These are phyloP conservation scores for Myriosclerotinia duriaeana DNA, from an alignment of 2,329 filamentous ascomycete species.

Conservation along the genomic window DNA sequence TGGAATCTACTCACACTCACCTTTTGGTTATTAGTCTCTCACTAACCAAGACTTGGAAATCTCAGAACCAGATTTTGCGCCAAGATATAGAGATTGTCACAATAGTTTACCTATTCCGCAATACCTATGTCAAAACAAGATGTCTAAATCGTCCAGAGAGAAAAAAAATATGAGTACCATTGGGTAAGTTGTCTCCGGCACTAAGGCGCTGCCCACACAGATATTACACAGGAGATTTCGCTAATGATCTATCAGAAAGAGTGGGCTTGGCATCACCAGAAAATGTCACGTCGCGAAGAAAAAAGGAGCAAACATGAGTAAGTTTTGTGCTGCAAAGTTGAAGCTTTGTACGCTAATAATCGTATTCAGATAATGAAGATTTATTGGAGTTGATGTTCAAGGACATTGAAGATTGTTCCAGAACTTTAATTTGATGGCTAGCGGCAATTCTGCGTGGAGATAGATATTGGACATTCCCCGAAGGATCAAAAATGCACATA, in stretches of 20 bases:
- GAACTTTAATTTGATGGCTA: background rate
- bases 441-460: background rate
- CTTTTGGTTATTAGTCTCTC: background rate
- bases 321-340: background rate
- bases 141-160: background rate
- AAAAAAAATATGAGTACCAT: background rate
- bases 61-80: background rate
- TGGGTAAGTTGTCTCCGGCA: conserved; percentile 3
- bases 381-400: background rate
- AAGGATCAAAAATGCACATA: too few relatives aligned
- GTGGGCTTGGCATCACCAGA: conserved; percentile 1
- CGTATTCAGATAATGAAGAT: background rate
- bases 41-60: background rate
- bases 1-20: too few relatives aligned
- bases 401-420: background rate
- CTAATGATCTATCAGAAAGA: conserved; percentile 6
- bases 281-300: conserved; percentile 5
- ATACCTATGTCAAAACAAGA: background rate
- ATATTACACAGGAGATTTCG: conserved; percentile 3
- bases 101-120: too few relatives aligned
- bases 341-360: background rate
- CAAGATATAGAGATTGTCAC: background rate
- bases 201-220: background rate
- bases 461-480: background rate
- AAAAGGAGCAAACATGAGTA: background rate